Percentiles rank a stretch among this genome's conserved stretches.
These are phyloP conservation scores for Suillus plorans DNA, from an alignment of 768 basidiomycete species.

Conservation along the genomic window DNA sequence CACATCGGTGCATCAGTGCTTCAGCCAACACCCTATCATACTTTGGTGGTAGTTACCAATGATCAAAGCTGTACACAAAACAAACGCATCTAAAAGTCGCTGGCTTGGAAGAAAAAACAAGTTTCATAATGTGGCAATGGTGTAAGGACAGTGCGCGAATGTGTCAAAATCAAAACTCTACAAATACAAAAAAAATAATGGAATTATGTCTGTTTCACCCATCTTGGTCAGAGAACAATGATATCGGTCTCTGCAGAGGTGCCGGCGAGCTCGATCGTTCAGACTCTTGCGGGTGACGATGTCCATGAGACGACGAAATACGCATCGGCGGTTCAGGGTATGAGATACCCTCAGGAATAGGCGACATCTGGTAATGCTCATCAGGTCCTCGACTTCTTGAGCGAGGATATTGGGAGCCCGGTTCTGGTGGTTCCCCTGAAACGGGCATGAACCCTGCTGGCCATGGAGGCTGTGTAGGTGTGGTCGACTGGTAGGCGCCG, in stretches of 20 bases:
- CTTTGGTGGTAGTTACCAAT: not conserved
- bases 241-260: conserved; percentile 29
- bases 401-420: conserved; percentile 1
- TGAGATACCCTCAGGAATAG: conserved; percentile 24
- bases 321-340: conserved; percentile 29
- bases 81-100: not conserved
- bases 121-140: not conserved
- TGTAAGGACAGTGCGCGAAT: not conserved
- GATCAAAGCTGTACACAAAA: not conserved
- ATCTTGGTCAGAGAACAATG: conserved; percentile 21
- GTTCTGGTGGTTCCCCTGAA: not conserved
- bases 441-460: conserved; percentile 23
- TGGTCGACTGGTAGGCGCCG: conserved; percentile 13
- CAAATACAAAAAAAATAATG: not conserved
- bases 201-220: not conserved
- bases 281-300: conserved; percentile 8
- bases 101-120: not conserved
- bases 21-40: not conserved
- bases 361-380: conserved; percentile 24
- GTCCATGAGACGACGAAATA: conserved; percentile 23
- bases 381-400: conserved; percentile 3
- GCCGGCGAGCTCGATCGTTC: conserved; percentile 26
- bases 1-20: not conserved
- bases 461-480: conserved; percentile 11
- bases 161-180: not conserved